Base-by-base conservation (phyloP, 2,329 filamentous ascomycete species). In the Calonectria pseudoreteaudii region DNA sequence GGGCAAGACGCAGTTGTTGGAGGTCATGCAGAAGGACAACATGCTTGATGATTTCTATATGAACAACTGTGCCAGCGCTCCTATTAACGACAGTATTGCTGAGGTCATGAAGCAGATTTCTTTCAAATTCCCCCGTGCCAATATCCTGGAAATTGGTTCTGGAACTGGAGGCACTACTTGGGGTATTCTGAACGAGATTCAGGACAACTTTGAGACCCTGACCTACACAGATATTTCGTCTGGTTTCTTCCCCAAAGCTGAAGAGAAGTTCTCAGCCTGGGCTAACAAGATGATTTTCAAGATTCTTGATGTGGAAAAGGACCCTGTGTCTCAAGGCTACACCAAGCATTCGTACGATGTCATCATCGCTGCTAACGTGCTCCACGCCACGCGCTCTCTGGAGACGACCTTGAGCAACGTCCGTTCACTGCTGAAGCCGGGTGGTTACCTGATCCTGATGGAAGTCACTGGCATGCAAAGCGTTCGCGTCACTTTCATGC, bases 181-280 rank as follows among this genome's bases (percentile, higher is more conserved):
- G 68, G 64, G 68, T 44, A 50, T 70, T 36, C 36, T 70, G 14
- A 70, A 70, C 50, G 20, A 53, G 49, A 70, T 66, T 16, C 28
- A 58, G 26, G 64, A 70, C 18, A 62, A 62, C 10, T 70, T 66
- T 44, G 65, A 67, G 28, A 68, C 70, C 6, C 86, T 86, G 71
- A 82, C 80, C 8, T 86, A 82, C 70, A 86, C 85, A 3, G 85
- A 87, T 58, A 85, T 86, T 34, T 86, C 85, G 0, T 74, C 81
- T 2, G 81, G 78, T 1, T 86, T 86, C 78, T 86, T 86, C 58
- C 80, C 81, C 28, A 74, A 80, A 13, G 84, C 84, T 0, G 75
- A 76, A n/a, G 72, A 80, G 28, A 71, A 70, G 16, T 81, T 83
- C 72, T 49, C 74, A 44, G 66, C 75, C 1, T 79, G 77, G 65